Percentiles rank a stretch among this genome's conserved stretches.
Conservation (phyloP, 78 protist genomes). For the Acrasis kona region DNA sequence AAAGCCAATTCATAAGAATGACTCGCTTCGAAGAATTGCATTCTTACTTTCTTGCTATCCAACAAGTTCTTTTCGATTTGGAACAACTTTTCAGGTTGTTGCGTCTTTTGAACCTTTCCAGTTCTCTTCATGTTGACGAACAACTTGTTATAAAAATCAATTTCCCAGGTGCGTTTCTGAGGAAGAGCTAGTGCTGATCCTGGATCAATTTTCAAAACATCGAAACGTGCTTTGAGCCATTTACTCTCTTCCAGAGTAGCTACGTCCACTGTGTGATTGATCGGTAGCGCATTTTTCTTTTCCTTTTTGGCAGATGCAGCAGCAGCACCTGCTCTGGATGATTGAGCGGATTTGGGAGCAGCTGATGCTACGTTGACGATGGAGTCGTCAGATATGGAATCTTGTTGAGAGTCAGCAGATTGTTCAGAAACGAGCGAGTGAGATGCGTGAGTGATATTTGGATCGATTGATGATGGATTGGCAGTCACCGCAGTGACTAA, state of each 20-base stretch:
- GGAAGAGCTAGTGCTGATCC: background rate
- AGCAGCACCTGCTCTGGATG: too few relatives aligned
- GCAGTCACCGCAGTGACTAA: too few relatives aligned
- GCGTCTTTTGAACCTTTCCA: constrained; percentile 11
- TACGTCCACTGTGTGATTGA: too few relatives aligned
- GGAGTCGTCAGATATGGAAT: too few relatives aligned
- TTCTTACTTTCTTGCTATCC: background rate
- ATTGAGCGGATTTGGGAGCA: too few relatives aligned
- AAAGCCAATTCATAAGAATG: constrained; percentile 3
- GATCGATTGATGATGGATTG: too few relatives aligned
- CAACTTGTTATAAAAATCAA: constrained; percentile 18
- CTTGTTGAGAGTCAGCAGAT: too few relatives aligned
- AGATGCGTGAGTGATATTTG: too few relatives aligned
- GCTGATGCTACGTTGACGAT: too few relatives aligned
- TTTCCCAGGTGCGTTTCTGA: constrained; percentile 4
- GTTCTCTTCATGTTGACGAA: constrained; percentile 14
- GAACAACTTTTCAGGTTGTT: constrained; percentile 13
- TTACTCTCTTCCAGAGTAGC: background rate
- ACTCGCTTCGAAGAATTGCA: constrained; percentile 21
- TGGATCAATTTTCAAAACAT: background rate
- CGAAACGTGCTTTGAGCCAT: background rate
- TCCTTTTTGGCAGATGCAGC: too few relatives aligned
- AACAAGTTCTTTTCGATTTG: constrained; percentile 11
- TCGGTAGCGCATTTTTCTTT: too few relatives aligned
- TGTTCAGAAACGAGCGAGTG: too few relatives aligned